Percentiles rank a stretch among this genome's conserved stretches.
phyloP scores from a whole-genome alignment of 2,329 filamentous ascomycete species.

The Furcasterigmium furcatum region DNA sequence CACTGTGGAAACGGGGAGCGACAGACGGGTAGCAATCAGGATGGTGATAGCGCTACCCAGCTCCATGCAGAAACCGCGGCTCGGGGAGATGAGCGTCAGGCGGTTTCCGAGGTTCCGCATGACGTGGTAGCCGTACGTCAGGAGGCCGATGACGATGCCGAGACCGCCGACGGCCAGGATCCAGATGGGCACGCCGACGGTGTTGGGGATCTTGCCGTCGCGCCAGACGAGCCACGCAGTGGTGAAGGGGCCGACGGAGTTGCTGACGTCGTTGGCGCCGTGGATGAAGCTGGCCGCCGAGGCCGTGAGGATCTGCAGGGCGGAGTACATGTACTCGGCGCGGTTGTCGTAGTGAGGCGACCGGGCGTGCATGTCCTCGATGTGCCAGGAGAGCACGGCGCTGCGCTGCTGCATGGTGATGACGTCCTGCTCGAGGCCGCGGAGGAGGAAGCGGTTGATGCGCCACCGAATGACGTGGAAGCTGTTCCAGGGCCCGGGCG shows the following conservation, averaged over 20 bases:
- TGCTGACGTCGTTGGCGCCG: constrained; percentile 54
- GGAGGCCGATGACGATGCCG: constrained; percentile 52
- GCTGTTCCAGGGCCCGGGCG: constrained; percentile 33
- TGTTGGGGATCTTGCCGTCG: constrained; percentile 30
- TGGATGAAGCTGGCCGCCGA: constrained; percentile 54
- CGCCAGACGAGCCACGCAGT: constrained; percentile 49
- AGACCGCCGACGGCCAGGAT: constrained; percentile 44
- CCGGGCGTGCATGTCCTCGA: constrained; percentile 45
- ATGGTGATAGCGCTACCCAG: constrained; percentile 49
- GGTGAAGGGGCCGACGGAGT: constrained; percentile 47
- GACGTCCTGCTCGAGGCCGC: constrained; percentile 46
- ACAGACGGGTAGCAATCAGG: constrained; percentile 48
- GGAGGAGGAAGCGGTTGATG: constrained; percentile 36
- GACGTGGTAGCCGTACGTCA: constrained; percentile 62
- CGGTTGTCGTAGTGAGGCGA: constrained; percentile 51
- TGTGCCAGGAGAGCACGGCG: constrained; percentile 43
- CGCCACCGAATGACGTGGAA: constrained; percentile 36
- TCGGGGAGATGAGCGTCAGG: constrained; percentile 51
- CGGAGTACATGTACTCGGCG: constrained; percentile 47
- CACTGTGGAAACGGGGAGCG: constrained; percentile 40
- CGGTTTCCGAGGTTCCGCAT: constrained; percentile 55
- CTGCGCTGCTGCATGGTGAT: constrained; percentile 41
- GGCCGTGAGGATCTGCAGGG: constrained; percentile 45
- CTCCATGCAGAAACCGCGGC: constrained; percentile 49
- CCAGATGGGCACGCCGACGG: constrained; percentile 44